Evolutionary conservation across 768 basidiomycete genomes (phyloP), one percentile per base, ranked within the genome.

Genomic region (Rossbeevera mucosa): DNA sequence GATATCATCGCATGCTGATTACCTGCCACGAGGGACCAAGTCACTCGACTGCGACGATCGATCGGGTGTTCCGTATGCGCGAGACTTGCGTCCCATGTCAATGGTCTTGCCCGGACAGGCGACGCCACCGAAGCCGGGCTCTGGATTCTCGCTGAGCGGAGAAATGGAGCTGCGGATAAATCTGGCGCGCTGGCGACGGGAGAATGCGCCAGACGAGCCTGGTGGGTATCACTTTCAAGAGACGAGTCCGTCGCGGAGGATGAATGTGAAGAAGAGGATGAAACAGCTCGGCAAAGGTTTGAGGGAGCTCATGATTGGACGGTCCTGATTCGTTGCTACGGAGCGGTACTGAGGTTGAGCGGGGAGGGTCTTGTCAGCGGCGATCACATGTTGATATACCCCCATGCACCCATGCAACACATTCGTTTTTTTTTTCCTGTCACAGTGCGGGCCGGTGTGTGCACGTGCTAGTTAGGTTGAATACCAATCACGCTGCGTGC

Each of bases 81-180:
- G 36, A 28, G 47, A 68, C 49, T 48, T 64, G 50, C 59, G 62
- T 21, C 64, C 64, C 51, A 65, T 58, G 67, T 69, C 64, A 54
- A 57, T 64, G 66, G 61, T 59, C 43, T 46, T 57, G 22, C 60
- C 58, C 33, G 60, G 56, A 33, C 58, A 54, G 47, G 48, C 58
- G 40, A 56, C 56, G 41, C 55, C 62, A 25, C 53, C 63, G 1
- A 51, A 48, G 11, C 22, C 55, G 4, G 24, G 58, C 30, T 61
- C 65, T 13, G 80, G 80, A 13, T 81, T 73, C 62, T 83, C 81
- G 50, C 68, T 83, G 57, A 83, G 80, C 48, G 81, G 81, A 11
- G 79, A 82, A 65, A 79, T 77, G 49, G 81, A 83, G 61, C 55
- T 82, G 66, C 71, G 76, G 57, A 81, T 82, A 79, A 75, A 77